Evolutionary conservation across 129 eudicot species (phyloP), one percentile per base, ranked within the genome.

Genomic region (Oenanthe sinensis): DNA sequence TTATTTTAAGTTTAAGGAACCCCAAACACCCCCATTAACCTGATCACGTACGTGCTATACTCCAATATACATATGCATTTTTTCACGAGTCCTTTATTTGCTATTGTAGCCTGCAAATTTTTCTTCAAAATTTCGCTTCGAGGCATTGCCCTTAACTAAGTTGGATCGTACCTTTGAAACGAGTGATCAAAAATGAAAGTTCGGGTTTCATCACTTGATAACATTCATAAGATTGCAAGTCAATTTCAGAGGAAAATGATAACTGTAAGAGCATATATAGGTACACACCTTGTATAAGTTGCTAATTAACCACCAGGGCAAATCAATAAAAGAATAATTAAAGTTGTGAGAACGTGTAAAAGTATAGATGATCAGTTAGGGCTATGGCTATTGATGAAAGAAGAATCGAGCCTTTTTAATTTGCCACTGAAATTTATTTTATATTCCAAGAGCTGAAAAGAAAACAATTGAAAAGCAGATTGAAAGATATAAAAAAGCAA

Each of bases 401-500:
- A 42, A 77, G 52, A 43, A 8, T 77, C 33, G 8, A 67, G 75
- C 19, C 81, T 43, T 63, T 63, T 9, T 60, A n/a, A 60, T 60
- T 30, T 65, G 81, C 75, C 81, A 77, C 74, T 63, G n/a, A 78
- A 78, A 44, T 45, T 63, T 63, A 5, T 70, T 80, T 80, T 39
- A 1, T 49, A 73, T 26, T 77, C 62, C 78, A 82, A 70, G 24
- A 79, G 65, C 82, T 74, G 74, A 81, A 70, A 83, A 78, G 79
- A 39, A 33, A 36, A 70, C 46, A 86, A 72, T 70, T 63, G 70
- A 67, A 77, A 82, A 60, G 68, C 49, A 85, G 30, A 78, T 54
- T 55, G 63, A 77, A 78, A 83, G 46, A 50, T 75, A 39, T 46
- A 67, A 26, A 17, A 74, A n/a, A 86, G 68, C 90, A 91, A 89